These are phyloP conservation scores for Corniculantispora saksenae DNA, from an alignment of 2,329 filamentous ascomycete species.

Conservation along the genomic window DNA sequence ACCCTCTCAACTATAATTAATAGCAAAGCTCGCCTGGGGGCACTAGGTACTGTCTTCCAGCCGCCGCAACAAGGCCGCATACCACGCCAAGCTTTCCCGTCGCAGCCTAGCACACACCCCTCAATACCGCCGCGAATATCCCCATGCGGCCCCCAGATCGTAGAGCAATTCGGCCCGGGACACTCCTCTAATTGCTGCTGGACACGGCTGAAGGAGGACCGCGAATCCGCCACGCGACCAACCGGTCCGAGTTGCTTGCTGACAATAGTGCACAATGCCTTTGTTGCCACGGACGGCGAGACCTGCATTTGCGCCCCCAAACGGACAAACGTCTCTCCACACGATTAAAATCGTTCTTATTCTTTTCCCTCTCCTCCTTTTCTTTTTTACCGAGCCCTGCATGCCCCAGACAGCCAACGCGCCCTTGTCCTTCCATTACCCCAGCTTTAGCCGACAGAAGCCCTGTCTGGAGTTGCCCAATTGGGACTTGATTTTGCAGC, in stretches of 20 bases:
- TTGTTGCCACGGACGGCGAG: not conserved
- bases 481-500: constrained; percentile 10
- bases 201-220: too few relatives aligned
- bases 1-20: not conserved
- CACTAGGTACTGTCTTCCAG: too few relatives aligned
- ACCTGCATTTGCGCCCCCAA: not conserved
- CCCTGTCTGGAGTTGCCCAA: constrained; percentile 8
- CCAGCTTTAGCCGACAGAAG: constrained; percentile 16
- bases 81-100: not conserved
- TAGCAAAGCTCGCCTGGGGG: too few relatives aligned
- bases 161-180: constrained; percentile 11
- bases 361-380: not conserved
- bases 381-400: not conserved
- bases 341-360: not conserved
- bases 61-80: not conserved
- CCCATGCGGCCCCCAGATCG: constrained; percentile 16
- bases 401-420: not conserved
- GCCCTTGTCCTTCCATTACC: not conserved
- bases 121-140: constrained; percentile 18
- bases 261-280: not conserved
- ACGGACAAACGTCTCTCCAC: too few relatives aligned
- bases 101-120: not conserved
- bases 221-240: not conserved
- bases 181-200: too few relatives aligned
- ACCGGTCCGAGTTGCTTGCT: not conserved